Conservation (phyloP, 169 alveolate species). For the Plasmodium knowlesi region DNA sequence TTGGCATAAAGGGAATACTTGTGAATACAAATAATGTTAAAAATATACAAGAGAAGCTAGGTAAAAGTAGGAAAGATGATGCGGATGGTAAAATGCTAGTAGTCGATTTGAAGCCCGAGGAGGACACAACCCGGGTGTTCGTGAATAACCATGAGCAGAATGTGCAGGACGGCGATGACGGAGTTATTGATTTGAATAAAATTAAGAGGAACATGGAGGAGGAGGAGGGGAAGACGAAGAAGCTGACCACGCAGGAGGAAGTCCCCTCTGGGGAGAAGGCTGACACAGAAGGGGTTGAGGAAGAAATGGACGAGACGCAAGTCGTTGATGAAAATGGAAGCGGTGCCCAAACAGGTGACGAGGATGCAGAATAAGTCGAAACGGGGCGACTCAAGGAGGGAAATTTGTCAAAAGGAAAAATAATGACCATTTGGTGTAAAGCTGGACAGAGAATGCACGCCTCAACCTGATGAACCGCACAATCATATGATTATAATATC, state of each 20-base stretch:
- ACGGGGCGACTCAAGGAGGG: background rate
- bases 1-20: constrained; percentile 48
- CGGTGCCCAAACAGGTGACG: background rate
- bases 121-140: constrained; percentile 18
- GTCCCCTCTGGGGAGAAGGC: background rate
- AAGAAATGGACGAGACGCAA: background rate
- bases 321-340: background rate
- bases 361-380: background rate
- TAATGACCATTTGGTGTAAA: background rate
- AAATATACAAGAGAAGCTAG: background rate
- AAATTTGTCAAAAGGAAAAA: background rate
- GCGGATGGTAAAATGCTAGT: background rate
- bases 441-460: background rate
- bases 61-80: constrained; percentile 17
- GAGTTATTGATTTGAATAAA: constrained; percentile 43
- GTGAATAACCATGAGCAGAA: constrained; percentile 42
- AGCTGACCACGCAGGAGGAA: constrained; percentile 1
- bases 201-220: constrained; percentile 59
- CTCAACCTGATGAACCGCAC: background rate
- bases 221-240: constrained; percentile 28
- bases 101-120: constrained; percentile 55
- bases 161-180: background rate
- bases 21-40: constrained; percentile 20
- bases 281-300: background rate
- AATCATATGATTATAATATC: background rate